These are phyloP conservation scores for Ascochyta lentis DNA, from an alignment of 2,329 filamentous ascomycete species.

Conservation along the genomic window DNA sequence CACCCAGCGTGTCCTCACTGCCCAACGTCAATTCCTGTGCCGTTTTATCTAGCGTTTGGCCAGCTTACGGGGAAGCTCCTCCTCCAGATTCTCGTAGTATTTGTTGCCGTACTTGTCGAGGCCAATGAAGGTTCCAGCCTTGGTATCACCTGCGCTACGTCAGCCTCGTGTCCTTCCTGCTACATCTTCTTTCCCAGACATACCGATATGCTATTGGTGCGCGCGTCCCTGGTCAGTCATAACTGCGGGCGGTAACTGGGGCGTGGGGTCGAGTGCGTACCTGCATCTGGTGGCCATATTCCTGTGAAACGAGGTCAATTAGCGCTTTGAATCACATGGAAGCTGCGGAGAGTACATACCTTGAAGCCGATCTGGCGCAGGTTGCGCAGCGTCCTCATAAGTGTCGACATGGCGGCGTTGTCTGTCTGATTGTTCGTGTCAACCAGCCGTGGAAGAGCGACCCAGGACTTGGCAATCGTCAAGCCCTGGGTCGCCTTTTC, in stretches of 20 bases:
- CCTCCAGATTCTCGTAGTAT: constrained; percentile 88
- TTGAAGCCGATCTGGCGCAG: constrained; percentile 87
- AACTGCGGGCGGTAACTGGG: constrained; percentile 26
- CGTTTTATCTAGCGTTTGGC: background rate
- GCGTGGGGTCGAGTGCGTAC: constrained; percentile 62
- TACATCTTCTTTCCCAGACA: constrained; percentile 9
- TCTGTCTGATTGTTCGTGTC: constrained; percentile 22
- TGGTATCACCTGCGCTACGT: constrained; percentile 81
- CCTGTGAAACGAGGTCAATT: constrained; percentile 60
- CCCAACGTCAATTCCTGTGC: constrained; percentile 17
- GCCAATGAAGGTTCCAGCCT: constrained; percentile 85
- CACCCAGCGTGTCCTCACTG: constrained; percentile 95
- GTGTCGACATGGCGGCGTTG: constrained; percentile 80
- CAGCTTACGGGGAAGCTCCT: constrained; percentile 84
- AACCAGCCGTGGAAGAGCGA: constrained; percentile 29
- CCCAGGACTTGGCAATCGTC: constrained; percentile 25
- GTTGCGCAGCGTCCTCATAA: constrained; percentile 85
- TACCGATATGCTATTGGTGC: constrained; percentile 49
- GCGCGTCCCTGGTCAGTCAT: constrained; percentile 34
- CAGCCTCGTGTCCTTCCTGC: constrained; percentile 25
- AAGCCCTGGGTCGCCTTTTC: constrained; percentile 23
- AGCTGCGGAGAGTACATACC: constrained; percentile 58
- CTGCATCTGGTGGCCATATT: constrained; percentile 91
- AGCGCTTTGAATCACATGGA: constrained; percentile 27
- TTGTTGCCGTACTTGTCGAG: constrained; percentile 95